Evolutionary conservation across 345 rosid species (phyloP).

Genomic region (Xanthoceras sorbifolium): DNA sequence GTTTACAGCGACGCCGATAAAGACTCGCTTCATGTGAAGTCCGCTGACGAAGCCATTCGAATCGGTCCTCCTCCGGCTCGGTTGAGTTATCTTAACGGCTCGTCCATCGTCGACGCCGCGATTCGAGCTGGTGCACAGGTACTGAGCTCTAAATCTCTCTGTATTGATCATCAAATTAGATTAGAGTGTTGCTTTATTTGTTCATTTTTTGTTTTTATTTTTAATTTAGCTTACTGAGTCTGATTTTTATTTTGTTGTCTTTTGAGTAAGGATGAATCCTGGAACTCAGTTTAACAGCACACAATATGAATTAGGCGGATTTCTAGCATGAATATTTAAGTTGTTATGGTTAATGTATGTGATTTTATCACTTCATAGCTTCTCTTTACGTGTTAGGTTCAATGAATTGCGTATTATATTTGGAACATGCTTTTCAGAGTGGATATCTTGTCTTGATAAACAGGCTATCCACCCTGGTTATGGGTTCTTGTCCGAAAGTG

Average conservation of each 20-base stretch:
- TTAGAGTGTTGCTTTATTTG: neutral
- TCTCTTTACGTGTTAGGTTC: neutral
- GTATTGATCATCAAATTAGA: neutral
- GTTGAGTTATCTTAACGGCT: constrained; percentile 68
- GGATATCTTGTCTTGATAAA: constrained; percentile 28
- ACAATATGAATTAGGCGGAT: neutral
- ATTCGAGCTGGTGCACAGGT: constrained; percentile 87
- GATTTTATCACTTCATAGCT: neutral
- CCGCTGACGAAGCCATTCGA: constrained; percentile 81
- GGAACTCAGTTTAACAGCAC: neutral
- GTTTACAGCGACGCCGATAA: constrained; percentile 89
- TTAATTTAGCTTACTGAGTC: neutral
- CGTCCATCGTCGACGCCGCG: constrained; percentile 70
- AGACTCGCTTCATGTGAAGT: constrained; percentile 81
- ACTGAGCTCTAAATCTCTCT: constrained; percentile 10
- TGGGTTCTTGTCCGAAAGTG: constrained; percentile 89
- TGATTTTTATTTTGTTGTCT: neutral
- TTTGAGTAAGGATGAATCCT: neutral
- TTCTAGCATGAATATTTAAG: neutral
- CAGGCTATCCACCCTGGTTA: constrained; percentile 96
- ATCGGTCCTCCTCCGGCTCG: constrained; percentile 87
- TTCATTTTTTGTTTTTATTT: neutral
- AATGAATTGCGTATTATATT: constrained; percentile 15
- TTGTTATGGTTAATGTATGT: neutral
- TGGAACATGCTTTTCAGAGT: constrained; percentile 14